Conservation (phyloP, 2,329 filamentous ascomycete genomes). For the Didymella arachidicola region DNA sequence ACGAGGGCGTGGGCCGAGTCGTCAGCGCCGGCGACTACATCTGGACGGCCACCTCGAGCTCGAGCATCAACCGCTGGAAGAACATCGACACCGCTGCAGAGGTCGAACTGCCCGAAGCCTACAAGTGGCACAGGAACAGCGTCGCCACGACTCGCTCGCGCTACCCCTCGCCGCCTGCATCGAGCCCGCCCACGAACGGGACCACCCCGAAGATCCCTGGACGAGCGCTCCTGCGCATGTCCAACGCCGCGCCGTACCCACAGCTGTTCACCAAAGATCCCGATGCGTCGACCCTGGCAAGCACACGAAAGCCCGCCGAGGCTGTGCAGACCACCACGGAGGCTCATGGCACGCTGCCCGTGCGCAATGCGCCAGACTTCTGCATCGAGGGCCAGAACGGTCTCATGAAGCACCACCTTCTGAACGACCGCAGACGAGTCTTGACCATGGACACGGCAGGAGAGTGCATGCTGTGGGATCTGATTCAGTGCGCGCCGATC, state of each 20-base stretch:
- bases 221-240: constrained; percentile 80
- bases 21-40: constrained; percentile 74
- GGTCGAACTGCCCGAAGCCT: constrained; percentile 64
- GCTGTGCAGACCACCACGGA: constrained; percentile 54
- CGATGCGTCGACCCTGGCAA: constrained; percentile 63
- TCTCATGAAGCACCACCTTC: constrained; percentile 87
- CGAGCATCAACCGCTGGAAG: constrained; percentile 90
- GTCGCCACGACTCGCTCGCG: constrained; percentile 55
- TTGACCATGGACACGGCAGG: constrained; percentile 94
- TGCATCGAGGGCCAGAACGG: constrained; percentile 92
- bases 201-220: constrained; percentile 70
- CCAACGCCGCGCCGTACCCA: constrained; percentile 82
- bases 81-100: constrained; percentile 82
- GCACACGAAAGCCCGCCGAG: constrained; percentile 66
- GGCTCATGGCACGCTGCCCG: constrained; percentile 45
- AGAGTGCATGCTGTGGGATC: constrained; percentile 93
- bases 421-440: constrained; percentile 89
- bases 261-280: constrained; percentile 61
- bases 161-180: constrained; percentile 49
- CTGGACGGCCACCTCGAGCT: constrained; percentile 89
- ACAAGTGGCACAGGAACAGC: constrained; percentile 63
- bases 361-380: constrained; percentile 56
- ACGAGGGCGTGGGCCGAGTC: constrained; percentile 77
- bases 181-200: constrained; percentile 44
- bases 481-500: constrained; percentile 88